Percentiles rank a stretch among this genome's conserved stretches.
phyloP scores from a whole-genome alignment of 78 protist species.

The Dictyostelium capitatum region DNA sequence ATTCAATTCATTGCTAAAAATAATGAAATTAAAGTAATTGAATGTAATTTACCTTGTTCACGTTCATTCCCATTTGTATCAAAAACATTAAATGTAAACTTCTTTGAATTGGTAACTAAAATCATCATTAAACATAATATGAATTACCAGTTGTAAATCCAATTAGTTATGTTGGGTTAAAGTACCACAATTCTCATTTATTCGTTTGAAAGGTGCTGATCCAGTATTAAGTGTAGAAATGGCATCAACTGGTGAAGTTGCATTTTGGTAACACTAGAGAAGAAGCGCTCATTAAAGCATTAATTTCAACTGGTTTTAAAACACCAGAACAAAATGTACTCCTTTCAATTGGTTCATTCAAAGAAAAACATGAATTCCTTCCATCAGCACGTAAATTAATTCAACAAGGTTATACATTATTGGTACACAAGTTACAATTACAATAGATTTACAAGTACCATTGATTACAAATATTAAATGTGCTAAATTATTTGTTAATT shows the following conservation, averaged over 20 bases:
- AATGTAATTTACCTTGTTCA: conserved; percentile 97
- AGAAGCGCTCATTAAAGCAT: conserved; percentile 97
- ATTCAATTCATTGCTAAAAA: conserved; percentile 97
- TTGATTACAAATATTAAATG: conserved; percentile 95
- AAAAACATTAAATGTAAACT: conserved; percentile 89
- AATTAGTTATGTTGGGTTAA: conserved; percentile 86
- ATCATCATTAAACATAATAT: conserved; percentile 75
- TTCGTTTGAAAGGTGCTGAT: conserved; percentile 96
- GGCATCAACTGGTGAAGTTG: conserved; percentile 99
- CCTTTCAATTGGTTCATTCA: conserved; percentile 92
- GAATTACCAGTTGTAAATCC: conserved; percentile 56
- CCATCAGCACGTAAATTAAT: conserved; percentile 79
- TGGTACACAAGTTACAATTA: conserved; percentile 89
- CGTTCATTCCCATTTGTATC: conserved; percentile 97
- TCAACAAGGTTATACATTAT: conserved; percentile 83
- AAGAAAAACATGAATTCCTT: conserved; percentile 90
- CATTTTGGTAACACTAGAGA: conserved; percentile 91
- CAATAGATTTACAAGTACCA: conserved; percentile 93
- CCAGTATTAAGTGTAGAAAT: conserved; percentile 98
- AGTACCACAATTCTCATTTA: conserved; percentile 98
- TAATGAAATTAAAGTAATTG: conserved; percentile 96
- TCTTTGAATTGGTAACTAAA: conserved; percentile 91
- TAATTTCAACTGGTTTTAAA: conserved; percentile 93
- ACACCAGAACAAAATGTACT: conserved; percentile 82
- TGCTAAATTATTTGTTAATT: conserved; percentile 92